Conservation (phyloP, 768 basidiomycete genomes). For the Amylocystis lapponica region DNA sequence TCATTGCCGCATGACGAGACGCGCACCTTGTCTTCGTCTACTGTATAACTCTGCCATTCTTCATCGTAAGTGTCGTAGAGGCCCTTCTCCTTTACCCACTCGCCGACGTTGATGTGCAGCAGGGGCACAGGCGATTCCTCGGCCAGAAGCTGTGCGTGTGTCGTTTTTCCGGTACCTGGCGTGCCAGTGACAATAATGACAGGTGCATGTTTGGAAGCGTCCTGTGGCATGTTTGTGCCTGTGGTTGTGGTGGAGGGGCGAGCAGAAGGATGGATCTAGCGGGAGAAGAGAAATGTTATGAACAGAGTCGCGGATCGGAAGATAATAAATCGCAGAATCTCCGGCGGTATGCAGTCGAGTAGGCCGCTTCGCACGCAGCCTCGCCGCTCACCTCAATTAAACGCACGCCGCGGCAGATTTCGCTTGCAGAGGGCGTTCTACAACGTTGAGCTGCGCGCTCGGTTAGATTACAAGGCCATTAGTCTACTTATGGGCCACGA, state of each 20-base stretch:
- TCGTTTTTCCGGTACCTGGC: slow-evolving; percentile 95
- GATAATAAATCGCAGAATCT: too few relatives aligned
- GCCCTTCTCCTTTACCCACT: slow-evolving; percentile 77
- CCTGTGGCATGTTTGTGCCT: not conserved
- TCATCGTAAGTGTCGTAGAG: slow-evolving; percentile 85
- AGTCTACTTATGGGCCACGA: not conserved
- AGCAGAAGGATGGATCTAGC: not conserved
- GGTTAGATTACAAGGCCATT: too few relatives aligned
- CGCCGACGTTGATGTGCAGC: slow-evolving; percentile 84
- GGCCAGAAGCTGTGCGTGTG: slow-evolving; percentile 80
- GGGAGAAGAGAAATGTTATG: too few relatives aligned
- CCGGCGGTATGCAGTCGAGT: too few relatives aligned
- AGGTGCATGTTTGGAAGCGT: slow-evolving; percentile 30
- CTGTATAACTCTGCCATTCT: slow-evolving; percentile 91
- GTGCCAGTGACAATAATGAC: slow-evolving; percentile 86
- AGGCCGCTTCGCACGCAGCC: too few relatives aligned
- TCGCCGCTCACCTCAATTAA: too few relatives aligned
- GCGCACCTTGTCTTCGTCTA: slow-evolving; percentile 91
- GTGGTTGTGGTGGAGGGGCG: not conserved
- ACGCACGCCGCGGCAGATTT: too few relatives aligned
- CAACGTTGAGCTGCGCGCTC: too few relatives aligned
- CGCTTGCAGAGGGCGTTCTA: too few relatives aligned
- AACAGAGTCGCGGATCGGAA: too few relatives aligned
- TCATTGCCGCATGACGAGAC: too few relatives aligned
- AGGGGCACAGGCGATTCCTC: slow-evolving; percentile 66